A percentile compares a stretch with the other conserved stretches of the same genome.
These are phyloP conservation scores for Selenicereus undatus DNA, from an alignment of 148 eudicot genomes.

Conservation along the genomic window DNA sequence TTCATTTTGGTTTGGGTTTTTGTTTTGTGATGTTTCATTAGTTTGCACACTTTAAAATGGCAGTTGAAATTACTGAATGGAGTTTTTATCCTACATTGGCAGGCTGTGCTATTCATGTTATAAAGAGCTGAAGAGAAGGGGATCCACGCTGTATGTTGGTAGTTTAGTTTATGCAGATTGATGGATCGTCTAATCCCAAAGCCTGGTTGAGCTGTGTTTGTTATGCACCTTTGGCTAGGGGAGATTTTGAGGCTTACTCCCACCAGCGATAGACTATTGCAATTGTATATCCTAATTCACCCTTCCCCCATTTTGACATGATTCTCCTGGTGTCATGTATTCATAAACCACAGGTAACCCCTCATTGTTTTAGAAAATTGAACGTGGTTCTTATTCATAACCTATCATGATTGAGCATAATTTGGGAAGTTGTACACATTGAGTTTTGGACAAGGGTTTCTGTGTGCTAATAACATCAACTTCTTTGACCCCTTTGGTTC, in stretches of 20 bases:
- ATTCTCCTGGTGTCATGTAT: neutral
- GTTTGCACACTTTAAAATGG: neutral
- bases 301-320: slow-evolving; percentile 1
- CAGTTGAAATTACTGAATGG: neutral
- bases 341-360: slow-evolving; percentile 19
- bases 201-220: slow-evolving; percentile 4
- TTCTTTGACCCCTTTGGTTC: too few species aligned
- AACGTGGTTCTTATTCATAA: neutral
- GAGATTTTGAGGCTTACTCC: slow-evolving; percentile 27
- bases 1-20: too few species aligned
- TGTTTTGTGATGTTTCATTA: neutral
- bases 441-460: too few species aligned
- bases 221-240: slow-evolving; percentile 15
- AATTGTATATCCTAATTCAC: slow-evolving; percentile 28
- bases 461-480: too few species aligned
- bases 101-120: slow-evolving; percentile 7
- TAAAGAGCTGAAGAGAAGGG: slow-evolving; percentile 12
- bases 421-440: neutral
- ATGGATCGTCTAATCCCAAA: neutral
- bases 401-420: neutral
- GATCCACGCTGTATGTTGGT: neutral
- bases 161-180: slow-evolving; percentile 6
- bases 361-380: neutral
- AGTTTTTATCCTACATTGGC: neutral
- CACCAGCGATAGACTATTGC: neutral